Evolutionary conservation across 2,329 filamentous ascomycete species (phyloP).

Genomic region (Penicillium sp.): DNA sequence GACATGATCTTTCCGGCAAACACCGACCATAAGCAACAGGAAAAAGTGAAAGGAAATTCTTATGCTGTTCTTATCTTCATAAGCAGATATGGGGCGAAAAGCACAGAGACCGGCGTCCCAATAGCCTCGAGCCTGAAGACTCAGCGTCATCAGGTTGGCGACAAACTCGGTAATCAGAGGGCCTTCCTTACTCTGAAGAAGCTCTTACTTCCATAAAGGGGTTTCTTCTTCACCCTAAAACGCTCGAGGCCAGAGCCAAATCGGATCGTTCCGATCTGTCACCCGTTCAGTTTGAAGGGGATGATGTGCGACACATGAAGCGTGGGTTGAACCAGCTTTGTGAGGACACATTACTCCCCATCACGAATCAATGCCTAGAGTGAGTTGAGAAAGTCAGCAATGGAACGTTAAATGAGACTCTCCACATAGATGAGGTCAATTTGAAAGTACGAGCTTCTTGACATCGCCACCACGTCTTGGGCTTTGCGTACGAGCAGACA

Average conservation of each 20-base stretch:
- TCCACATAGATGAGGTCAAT: too few relatives aligned
- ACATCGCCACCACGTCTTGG: too few relatives aligned
- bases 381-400: not conserved
- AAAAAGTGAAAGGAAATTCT: slow-evolving; percentile 3
- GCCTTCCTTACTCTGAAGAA: not conserved
- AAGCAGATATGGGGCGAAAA: not conserved
- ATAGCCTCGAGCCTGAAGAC: not conserved
- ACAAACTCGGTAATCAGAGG: not conserved
- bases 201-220: not conserved
- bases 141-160: slow-evolving; percentile 1
- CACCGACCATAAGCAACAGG: not conserved
- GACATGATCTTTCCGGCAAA: not conserved
- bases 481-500: too few relatives aligned
- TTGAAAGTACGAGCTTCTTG: too few relatives aligned
- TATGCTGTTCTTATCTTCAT: slow-evolving; percentile 1
- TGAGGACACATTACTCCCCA: not conserved
- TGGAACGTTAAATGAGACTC: too few relatives aligned
- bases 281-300: not conserved
- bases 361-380: not conserved
- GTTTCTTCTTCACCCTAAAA: not conserved
- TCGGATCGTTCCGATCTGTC: not conserved
- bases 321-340: not conserved
- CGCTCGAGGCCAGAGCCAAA: not conserved
- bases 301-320: not conserved
- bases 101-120: not conserved